Base-by-base conservation (phyloP, 345 rosid species). In the Citrus glauca region DNA sequence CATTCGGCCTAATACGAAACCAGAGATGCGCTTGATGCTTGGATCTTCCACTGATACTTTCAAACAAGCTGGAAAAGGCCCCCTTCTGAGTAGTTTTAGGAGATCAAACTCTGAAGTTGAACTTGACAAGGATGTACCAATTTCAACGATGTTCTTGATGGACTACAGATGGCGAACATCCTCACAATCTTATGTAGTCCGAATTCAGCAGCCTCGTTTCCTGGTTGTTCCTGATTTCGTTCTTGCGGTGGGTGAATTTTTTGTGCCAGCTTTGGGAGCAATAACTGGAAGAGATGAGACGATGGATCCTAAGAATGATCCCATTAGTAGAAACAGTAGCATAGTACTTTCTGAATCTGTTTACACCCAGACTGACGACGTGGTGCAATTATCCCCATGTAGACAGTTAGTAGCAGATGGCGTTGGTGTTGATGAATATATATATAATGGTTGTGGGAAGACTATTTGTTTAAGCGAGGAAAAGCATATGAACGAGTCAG, bases 21-120 rank as follows among this genome's bases (percentile, higher is more conserved):
- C 98, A 84, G 99, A 96, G 86, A 92, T 96, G 99, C 94, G 98
- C 37, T 86, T 96, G 84, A 96, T 96, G 98, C 99, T 96, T 33
- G 99, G 99, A 68, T 91, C 97, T n/a, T 94, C 93, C 45, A 84
- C 84, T 74, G 99, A 96, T 88, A 91, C 94, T 81, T 89, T 87
- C 59, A 96, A 92, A 83, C 96, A 87, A 81, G 66, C 85, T 63
- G 97, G 89, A 85, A 91, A 88, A 75, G 78, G 82, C 22, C 87
- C 98, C 33, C 66, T 85, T 70, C 82, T 81, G 82, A 78, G 81
- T 59, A 89, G 91, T 82, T 81, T 84, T 78, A 85, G 87, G 85
- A 83, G 86, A 84, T 75, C 78, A 28, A 77, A 81, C 73, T 87
- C 87, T 67, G 89, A 86, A 85, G 85, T 86, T 82, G 79, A 75